phyloP scores from a whole-genome alignment of 1,284 basidiomycete genomes.

The Coniophora puteana region DNA sequence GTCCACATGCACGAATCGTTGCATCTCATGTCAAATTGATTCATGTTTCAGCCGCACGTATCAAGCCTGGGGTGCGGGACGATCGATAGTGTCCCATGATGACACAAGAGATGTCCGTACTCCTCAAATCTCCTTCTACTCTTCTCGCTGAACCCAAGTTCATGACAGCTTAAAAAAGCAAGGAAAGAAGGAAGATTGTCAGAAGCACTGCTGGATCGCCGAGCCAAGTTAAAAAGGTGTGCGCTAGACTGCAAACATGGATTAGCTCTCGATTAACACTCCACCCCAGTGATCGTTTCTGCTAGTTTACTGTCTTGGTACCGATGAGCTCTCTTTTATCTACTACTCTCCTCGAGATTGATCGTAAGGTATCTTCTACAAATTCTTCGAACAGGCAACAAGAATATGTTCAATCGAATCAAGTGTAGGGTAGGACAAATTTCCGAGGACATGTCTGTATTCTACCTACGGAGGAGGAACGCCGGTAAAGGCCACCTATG shows the following conservation, averaged over 20 bases:
- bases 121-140: slow-evolving; percentile 6
- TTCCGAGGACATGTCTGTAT: no score
- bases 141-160: slow-evolving; percentile 9
- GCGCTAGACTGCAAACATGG: slow-evolving; percentile 15
- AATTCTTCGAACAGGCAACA: no score
- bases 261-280: slow-evolving; percentile 7
- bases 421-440: no score
- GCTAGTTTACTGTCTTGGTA: slow-evolving; percentile 29
- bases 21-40: slow-evolving; percentile 6
- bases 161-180: slow-evolving; percentile 71
- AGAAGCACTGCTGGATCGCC: slow-evolving; percentile 85
- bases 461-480: no score
- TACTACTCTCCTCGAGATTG: no score
- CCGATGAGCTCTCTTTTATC: slow-evolving; percentile 9
- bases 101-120: slow-evolving; percentile 67
- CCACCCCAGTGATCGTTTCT: slow-evolving; percentile 58
- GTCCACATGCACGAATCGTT: slow-evolving; percentile 26
- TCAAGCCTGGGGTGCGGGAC: slow-evolving; percentile 87
- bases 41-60: slow-evolving; percentile 55
- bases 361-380: no score
- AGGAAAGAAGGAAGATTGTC: slow-evolving; percentile 84
- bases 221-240: slow-evolving; percentile 90
- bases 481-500: no score
- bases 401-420: no score
- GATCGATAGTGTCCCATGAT: slow-evolving; percentile 64